phyloP scores from a whole-genome alignment of 108 stramenopile genomes.

The Cylindrotheca closterium region DNA sequence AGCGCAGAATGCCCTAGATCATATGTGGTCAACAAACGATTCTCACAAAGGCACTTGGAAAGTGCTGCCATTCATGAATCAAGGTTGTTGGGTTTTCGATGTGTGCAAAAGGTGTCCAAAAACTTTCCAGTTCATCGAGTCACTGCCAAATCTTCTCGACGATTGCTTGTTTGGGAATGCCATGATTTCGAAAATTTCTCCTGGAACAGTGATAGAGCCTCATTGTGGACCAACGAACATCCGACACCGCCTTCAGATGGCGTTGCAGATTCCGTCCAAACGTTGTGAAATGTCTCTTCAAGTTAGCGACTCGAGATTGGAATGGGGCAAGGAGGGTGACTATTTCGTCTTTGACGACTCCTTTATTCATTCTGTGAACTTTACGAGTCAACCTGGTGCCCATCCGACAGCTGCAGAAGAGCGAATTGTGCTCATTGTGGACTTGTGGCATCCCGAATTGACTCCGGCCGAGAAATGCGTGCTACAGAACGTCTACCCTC shows the following conservation, averaged over 20 bases:
- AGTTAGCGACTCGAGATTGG: constrained; percentile 12
- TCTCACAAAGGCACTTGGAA: constrained; percentile 25
- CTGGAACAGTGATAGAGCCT: constrained; percentile 27
- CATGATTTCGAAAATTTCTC: constrained; percentile 28
- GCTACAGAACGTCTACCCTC: constrained; percentile 49
- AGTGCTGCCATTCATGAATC: constrained; percentile 34
- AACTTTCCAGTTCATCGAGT: constrained; percentile 2
- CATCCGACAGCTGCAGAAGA: neutral
- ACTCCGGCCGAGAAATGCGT: constrained; percentile 47
- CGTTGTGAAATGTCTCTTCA: constrained; percentile 17
- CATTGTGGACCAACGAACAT: constrained; percentile 73
- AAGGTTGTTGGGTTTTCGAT: constrained; percentile 27
- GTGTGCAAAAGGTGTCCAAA: constrained; percentile 1
- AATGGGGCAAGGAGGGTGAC: constrained; percentile 38
- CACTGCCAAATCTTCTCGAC: constrained; percentile 13
- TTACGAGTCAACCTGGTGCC: constrained; percentile 13
- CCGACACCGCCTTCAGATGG: constrained; percentile 59
- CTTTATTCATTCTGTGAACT: constrained; percentile 53
- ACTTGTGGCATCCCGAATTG: constrained; percentile 64
- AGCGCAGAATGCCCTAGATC: neutral
- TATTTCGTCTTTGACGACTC: constrained; percentile 70
- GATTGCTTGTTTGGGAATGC: constrained; percentile 33
- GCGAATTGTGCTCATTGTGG: constrained; percentile 58
- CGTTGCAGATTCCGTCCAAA: constrained; percentile 35
- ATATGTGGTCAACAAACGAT: constrained; percentile 15